Evolutionary conservation across 1,139 yeast genomes (phyloP), one percentile per base, ranked within the genome.

Genomic region (Saccharomycopsis hybrid): DNA sequence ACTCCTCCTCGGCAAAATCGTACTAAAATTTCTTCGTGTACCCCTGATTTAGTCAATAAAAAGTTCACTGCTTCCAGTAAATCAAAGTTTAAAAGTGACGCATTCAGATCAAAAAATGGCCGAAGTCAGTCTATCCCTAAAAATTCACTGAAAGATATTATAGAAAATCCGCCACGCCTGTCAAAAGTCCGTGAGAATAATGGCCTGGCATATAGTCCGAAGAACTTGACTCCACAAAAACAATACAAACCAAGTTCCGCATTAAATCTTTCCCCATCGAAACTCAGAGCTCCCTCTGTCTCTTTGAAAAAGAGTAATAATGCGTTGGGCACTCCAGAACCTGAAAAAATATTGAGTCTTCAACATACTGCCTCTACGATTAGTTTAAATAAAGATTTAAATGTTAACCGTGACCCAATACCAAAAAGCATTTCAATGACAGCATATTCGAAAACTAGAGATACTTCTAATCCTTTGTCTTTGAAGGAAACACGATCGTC

Each of bases 271-370:
- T 31, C 37, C 5, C 49, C 49, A 5, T 35, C 43, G n/a, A 31
- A 32, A 28, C 13, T 46, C 5, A 40, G 41, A 35, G 40, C 44
- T 2, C 49, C 49, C 5, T 25, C 45, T 9, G 44, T 47, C 3
- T 8, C 35, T 13, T 36, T 47, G 13, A 41, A 36, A 25, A 42
- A 42, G 28, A 47, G 46, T 30, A 46, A 46, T 24, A 32, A 32
- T 13, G 30, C 44, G 8, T 4, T 35, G 13, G 29, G 8, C 9
- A 13, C 4, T 24, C 4, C 38, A 4, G 43, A 38, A 5, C 29
- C 11, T 5, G 48, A 37, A 30, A 37, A 39, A 11, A 30, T 11
- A 11, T 11, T 29, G 9, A 39, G 31, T 30, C n/a, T 31, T 11
- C 33, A 31, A 32, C n/a, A 35, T 5, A n/a, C 25, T 11, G 42